phyloP scores from a whole-genome alignment of 352 stramenopile genomes.

The Pythium plurisporium region DNA sequence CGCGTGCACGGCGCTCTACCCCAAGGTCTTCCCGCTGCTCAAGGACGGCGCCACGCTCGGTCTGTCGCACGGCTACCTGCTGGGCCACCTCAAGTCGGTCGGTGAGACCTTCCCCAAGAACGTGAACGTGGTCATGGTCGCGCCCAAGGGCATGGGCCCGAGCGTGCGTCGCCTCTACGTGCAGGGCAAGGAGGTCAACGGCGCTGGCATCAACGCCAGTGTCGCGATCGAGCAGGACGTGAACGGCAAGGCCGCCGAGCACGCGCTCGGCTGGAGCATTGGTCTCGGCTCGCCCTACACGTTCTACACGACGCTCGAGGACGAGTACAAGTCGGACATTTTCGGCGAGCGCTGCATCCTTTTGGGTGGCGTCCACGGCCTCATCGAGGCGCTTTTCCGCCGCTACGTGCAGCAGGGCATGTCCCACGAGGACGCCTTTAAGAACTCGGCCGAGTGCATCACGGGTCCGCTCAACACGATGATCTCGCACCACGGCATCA shows the following conservation, averaged over 20 bases:
- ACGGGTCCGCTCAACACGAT: constrained; percentile 96
- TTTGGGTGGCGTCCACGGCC: constrained; percentile 95
- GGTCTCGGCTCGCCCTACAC: constrained; percentile 96
- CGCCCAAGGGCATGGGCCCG: constrained; percentile 97
- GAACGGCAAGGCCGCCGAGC: constrained; percentile 90
- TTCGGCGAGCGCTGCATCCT: constrained; percentile 97
- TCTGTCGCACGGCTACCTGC: constrained; percentile 96
- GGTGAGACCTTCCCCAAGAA: constrained; percentile 93
- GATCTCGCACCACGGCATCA: constrained; percentile 97
- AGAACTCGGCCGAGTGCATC: constrained; percentile 96
- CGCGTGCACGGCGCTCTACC: constrained; percentile 93
- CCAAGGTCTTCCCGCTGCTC: constrained; percentile 95
- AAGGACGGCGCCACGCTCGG: constrained; percentile 94
- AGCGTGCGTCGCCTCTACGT: constrained; percentile 97
- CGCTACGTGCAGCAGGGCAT: constrained; percentile 94
- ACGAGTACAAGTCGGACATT: constrained; percentile 98
- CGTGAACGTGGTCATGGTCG: constrained; percentile 98
- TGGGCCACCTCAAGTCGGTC: constrained; percentile 96
- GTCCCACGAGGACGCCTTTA: constrained; percentile 94
- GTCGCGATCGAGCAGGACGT: constrained; percentile 96
- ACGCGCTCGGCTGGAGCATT: constrained; percentile 96
- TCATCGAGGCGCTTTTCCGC: constrained; percentile 97
- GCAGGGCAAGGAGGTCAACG: constrained; percentile 97
- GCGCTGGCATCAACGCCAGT: constrained; percentile 96
- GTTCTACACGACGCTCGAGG: constrained; percentile 95